These are phyloP conservation scores for Nothophoma quercina DNA, from an alignment of 2,329 filamentous ascomycete species.

Conservation along the genomic window DNA sequence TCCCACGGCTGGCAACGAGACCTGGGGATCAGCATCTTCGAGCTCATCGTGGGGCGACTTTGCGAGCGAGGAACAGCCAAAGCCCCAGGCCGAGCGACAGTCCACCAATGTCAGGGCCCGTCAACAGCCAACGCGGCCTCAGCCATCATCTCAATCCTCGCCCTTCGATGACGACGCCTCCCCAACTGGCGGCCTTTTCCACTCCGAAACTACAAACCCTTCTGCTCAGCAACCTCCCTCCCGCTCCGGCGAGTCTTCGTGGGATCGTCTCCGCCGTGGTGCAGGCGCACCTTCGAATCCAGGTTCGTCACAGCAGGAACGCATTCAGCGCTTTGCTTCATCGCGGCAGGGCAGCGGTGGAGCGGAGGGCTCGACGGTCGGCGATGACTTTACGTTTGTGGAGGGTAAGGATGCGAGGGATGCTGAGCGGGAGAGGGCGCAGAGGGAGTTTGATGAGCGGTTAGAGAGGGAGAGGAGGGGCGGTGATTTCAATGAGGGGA, in stretches of 20 bases:
- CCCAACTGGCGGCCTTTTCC: conserved; percentile 47
- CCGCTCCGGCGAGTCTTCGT: conserved; percentile 49
- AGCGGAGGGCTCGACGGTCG: conserved; percentile 42
- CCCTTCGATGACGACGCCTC: conserved; percentile 45
- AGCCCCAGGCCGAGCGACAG: conserved; percentile 16
- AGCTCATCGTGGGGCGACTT: conserved; percentile 25
- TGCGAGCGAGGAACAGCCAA: conserved; percentile 15
- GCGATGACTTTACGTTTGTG: conserved; percentile 57
- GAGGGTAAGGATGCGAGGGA: conserved; percentile 53
- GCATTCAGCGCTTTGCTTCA: conserved; percentile 23
- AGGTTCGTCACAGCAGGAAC: conserved; percentile 17
- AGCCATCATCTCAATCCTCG: conserved; percentile 11
- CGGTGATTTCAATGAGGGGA: conserved; percentile 48
- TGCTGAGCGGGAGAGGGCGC: conserved; percentile 54
- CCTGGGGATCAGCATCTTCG: conserved; percentile 27
- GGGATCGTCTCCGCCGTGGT: conserved; percentile 55
- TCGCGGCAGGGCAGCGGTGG: conserved; percentile 30
- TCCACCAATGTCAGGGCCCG: conserved; percentile 14
- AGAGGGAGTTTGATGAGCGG: conserved; percentile 59
- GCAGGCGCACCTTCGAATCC: conserved; percentile 26
- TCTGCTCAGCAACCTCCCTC: conserved; percentile 23
- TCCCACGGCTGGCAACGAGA: conserved; percentile 52
- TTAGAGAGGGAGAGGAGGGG: conserved; percentile 59
- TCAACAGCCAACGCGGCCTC: conserved; percentile 5
- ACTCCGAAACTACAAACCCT: conserved; percentile 36